Evolutionary conservation across 495 filamentous ascomycete genomes (phyloP), one percentile per base, ranked within the genome.

Genomic region (Corynascus novoguineensis): DNA sequence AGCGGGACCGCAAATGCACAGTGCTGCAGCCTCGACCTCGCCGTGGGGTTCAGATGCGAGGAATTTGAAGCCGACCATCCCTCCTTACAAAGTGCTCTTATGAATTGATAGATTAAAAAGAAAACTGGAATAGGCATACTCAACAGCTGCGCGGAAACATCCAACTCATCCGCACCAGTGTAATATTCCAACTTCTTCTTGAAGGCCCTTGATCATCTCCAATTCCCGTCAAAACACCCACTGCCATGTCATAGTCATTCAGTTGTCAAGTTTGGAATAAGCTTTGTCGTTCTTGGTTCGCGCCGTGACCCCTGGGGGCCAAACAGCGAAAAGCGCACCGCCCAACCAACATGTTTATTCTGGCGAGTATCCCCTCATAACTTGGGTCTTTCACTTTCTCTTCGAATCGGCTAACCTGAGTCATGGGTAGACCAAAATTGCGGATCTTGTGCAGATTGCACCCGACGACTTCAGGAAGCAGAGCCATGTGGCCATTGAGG

Each of bases 391-490:
- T 1, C 1, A 7, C n/a, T 41, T 41, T 15, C 12, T 21, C 19
- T 41, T 7, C n/a, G 15, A 12, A n/a, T 50, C 12, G 1, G 34
- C 22, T 42, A 15, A 34, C n/a, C n/a, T 28, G 24, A 5, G 1
- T 28, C 4, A 15, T 46, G 5, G 24, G 0, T 15, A 84, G 81
- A 81, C 80, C 28, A 82, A 89, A 38, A 83, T 98, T 60, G 83
- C 87, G 57, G 93, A 98, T 76, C 79, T 97, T 60, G 87, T 98
- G 52, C 86, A 93, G 73, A 93, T 98, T 71, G 75, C 78, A 10
- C 93, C 93, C 2, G 77, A 89, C 64, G 87, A 96, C 64, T 93
- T 97, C 66, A 75, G 82, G 34, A 92, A 90, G 64, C 79, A 83
- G 46, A 91, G 87, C 63, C 74, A 77, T 6, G 79, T 86, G 32